phyloP scores from a whole-genome alignment of 2,329 filamentous ascomycete species.

The Laburnicola sp. region DNA sequence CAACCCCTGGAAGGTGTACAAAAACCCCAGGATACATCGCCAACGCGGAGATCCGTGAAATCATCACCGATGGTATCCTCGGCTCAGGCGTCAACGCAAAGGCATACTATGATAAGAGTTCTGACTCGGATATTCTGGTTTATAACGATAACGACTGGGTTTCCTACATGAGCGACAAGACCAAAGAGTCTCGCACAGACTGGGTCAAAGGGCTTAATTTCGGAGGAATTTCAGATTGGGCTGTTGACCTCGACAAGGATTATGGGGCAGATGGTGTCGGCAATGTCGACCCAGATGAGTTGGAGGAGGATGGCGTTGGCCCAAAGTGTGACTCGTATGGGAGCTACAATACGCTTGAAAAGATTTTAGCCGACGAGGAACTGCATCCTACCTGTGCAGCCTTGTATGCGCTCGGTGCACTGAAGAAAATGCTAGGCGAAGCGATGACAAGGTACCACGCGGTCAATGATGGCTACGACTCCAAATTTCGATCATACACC shows the following conservation, averaged over 20 bases:
- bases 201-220: slow-evolving; percentile 27
- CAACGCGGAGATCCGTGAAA: too few relatives aligned
- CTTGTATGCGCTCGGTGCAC: slow-evolving; percentile 4
- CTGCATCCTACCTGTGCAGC: slow-evolving; percentile 2
- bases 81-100: too few relatives aligned
- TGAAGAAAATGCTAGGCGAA: neutral
- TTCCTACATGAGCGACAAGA: slow-evolving; percentile 8
- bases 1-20: too few relatives aligned
- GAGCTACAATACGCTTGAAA: slow-evolving; percentile 6
- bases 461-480: slow-evolving; percentile 12
- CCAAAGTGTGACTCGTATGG: slow-evolving; percentile 2
- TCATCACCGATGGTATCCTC: too few relatives aligned
- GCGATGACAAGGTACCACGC: slow-evolving; percentile 4
- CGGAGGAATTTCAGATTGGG: slow-evolving; percentile 40
- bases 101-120: too few relatives aligned
- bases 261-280: neutral
- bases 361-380: slow-evolving; percentile 1
- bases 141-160: neutral
- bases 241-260: slow-evolving; percentile 16
- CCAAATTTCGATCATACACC: slow-evolving; percentile 8
- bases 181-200: slow-evolving; percentile 3
- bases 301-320: slow-evolving; percentile 1
- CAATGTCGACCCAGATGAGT: neutral
- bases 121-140: too few relatives aligned
- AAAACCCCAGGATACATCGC: too few relatives aligned